Evolutionary conservation across 805 yeast genomes (phyloP), one percentile per base, ranked within the genome.

Genomic region (Candida tammaniensis): DNA sequence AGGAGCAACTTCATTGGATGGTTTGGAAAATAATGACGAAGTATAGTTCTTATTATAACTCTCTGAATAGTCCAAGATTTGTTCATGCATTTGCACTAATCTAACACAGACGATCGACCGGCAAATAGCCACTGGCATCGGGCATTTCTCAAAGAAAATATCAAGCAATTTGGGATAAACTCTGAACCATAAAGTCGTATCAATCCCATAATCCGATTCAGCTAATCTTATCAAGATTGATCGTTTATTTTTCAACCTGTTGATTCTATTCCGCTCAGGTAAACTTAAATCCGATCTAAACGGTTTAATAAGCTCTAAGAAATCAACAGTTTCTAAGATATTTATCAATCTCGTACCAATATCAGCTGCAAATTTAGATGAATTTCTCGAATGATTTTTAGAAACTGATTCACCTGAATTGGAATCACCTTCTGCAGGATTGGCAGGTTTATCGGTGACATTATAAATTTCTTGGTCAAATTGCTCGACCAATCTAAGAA

Each of bases 161-260:
- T 74, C 78, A 26, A 93, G 60, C 2, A 93, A 62, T 23, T 73
- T 74, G 2, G 97, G 97, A 48, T 85, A 88, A 1, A 82, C 74
- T 41, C 95, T 74, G 49, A 91, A 82, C 98, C 98, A 93, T n/a
- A 93, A 64, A 0, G 98, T 95, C 1, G 95, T 80, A 60, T 93
- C 98, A 7, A 93, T 89, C 1, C 98, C 97, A 51, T 89, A 85
- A 39, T 84, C 95, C 2, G 95, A 84, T 45, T 86, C 96, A 0
- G 96, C 96, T 5, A 93, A 63, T 31, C 79, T 73, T 0, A 84
- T 66, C n/a, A 94, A 59, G 2, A 86, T 71, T 17, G 83, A 85
- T 40, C 76, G 79, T 44, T 80, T 74, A 38, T 73, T 74, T 42
- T 68, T 76, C 22, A 93, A 59, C 47, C 83, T 83, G 1, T 78